Evolutionary conservation across 768 basidiomycete species (phyloP), one percentile per base, ranked within the genome.

Genomic region (Mrakia hoshinonis): DNA sequence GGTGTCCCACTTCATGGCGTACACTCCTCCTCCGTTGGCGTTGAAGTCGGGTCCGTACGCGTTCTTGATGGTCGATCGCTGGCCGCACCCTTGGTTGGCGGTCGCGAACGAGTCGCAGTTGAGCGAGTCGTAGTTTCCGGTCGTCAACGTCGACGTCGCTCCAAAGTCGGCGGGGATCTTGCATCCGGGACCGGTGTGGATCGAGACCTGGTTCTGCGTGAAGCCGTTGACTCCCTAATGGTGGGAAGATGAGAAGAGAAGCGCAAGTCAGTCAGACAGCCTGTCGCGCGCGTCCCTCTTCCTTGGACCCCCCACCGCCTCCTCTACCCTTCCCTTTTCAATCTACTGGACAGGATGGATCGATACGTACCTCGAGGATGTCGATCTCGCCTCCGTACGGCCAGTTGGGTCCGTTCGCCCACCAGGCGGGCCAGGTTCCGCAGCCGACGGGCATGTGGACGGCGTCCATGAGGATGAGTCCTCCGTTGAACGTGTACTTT

Each of bases 41-140:
- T 97, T 97, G 82, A 94, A 97, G 15, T 82, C 85, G n/a, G 83
- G 79, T n/a, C 93, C 93, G 77, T 89, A 95, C 2, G 87, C 87
- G 71, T 85, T 86, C 66, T 79, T 80, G 64, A 82, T 81, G 39
- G 79, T 77, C 43, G 70, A 29, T 12, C 88, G 86, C 48, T 89
- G 83, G 11, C 93, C 92, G 78, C 93, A 97, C 26, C 92, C 91
- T 38, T 68, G 78, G 75, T 80, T 80, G 31, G 73, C 61, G 47
- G 80, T 81, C 39, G 75, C 76, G 74, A 73, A 74, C 7, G 78
- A 76, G 13, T 75, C 75, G 72, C 80, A 81, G 73, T 79, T 74
- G 70, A 75, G 76, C 22, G 74, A 74, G 72, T 79, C 73, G 74
- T 74, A 81, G 55, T 66, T 69, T 39, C 80, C 79, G 34, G 78